These are phyloP conservation scores for Zygosaccharomyces rouxii DNA, from an alignment of 805 yeast genomes.

Conservation along the genomic window DNA sequence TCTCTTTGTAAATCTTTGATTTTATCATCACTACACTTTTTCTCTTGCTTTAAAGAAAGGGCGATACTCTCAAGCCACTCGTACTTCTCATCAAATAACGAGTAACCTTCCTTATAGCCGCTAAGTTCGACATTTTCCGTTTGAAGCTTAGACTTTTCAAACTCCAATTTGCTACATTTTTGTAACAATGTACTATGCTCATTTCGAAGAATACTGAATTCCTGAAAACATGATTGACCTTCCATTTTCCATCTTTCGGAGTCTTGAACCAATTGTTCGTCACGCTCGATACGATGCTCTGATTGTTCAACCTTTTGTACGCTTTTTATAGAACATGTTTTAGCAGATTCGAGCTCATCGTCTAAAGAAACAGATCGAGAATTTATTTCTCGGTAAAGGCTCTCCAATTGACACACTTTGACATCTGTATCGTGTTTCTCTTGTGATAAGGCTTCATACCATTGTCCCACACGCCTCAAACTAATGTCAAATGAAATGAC, in stretches of 20 bases:
- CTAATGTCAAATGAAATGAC: not conserved
- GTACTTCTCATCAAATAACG: constrained; percentile 1
- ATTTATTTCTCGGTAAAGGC: not conserved
- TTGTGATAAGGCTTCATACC: not conserved
- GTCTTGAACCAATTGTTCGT: not conserved
- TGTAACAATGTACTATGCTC: not conserved
- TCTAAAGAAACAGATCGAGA: not conserved
- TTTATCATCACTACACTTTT: constrained; percentile 1
- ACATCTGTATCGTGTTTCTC: not conserved
- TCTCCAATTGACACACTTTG: not conserved
- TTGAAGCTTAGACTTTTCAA: not conserved
- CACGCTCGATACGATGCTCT: not conserved
- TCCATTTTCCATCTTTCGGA: not conserved
- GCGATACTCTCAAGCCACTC: constrained; percentile 4
- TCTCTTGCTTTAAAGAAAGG: not conserved
- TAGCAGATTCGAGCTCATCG: not conserved
- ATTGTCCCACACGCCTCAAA: not conserved
- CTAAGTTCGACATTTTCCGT: not conserved
- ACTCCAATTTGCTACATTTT: not conserved
- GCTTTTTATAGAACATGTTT: not conserved
- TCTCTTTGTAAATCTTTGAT: not conserved
- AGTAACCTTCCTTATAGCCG: not conserved
- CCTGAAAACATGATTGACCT: not conserved
- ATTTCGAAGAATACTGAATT: not conserved
- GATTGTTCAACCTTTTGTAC: not conserved